Evolutionary conservation across 192 early-diverging fungal species (phyloP), one percentile per base, ranked within the genome.

Genomic region (Entrophospora sp.): DNA sequence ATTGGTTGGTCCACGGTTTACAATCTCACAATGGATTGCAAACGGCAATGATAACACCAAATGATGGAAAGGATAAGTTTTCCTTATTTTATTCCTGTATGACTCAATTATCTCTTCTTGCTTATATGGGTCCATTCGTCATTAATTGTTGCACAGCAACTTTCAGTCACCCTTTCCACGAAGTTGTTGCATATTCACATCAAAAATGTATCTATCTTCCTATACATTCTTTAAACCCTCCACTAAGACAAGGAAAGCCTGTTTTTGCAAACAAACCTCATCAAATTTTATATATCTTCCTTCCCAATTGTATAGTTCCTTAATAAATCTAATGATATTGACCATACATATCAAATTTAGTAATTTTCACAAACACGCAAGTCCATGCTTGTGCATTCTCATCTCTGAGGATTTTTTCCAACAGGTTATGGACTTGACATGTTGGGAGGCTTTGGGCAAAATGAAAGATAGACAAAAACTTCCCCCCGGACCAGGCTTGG

Each of bases 101-200:
- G 30, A 59, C 35, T 0, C 13, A 34, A 32, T 16, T 59, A 37
- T 18, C 56, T 6, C 5, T 24, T 40, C 35, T 38, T 37, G 56
- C 7, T 18, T 18, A 4, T 22, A 4, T 8, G 0, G 5, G 10
- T 0, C 30, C 30, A 13, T 59, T 59, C 1, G 27, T 59, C 32
- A 59, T 59, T 59, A 34, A 14, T 6, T 37, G 32, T 37, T 59
- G 56, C 27, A 59, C 56, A 59, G 56, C 56, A 37, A 59, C 56
- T 37, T 34, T 59, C 13, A n/a, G 16, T 18, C 36, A 24, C 14
- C 36, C 56, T 34, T n/a, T 59, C 27, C 0, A 59, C 18, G 6
- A 59, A 37, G 8, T 34, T 13, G 13, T 59, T 2, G 36, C 36
- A 12, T 3, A 6, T 38, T 59, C 57, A n/a, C 57, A 59, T 40